Conservation (phyloP, 257 asterid genomes). For the Solanum etuberosum region DNA sequence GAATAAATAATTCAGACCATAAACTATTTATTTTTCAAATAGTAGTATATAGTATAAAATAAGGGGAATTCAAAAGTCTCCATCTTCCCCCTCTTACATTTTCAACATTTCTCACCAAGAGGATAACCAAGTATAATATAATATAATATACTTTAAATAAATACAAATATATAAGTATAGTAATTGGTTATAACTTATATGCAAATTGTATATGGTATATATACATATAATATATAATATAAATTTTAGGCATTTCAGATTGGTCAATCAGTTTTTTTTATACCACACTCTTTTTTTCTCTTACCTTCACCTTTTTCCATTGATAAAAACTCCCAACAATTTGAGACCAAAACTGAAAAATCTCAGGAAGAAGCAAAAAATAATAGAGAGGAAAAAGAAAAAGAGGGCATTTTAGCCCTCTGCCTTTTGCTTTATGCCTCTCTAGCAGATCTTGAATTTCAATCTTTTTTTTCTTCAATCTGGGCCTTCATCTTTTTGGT, state of each 20-base stretch:
- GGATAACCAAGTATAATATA: conserved; percentile 15
- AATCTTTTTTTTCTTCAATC: conserved; percentile 8
- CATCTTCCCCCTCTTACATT: conserved; percentile 16
- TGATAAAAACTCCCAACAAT: conserved; percentile 7
- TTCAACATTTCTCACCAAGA: conserved; percentile 25
- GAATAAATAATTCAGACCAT: too few relatives aligned
- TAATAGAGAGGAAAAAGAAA: conserved; percentile 16
- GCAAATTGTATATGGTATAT: background rate
- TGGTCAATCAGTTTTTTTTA: background rate
- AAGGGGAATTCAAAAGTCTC: conserved; percentile 6
- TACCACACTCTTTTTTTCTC: conserved; percentile 5
- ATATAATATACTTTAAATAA: too few relatives aligned
- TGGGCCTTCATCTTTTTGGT: conserved; percentile 19
- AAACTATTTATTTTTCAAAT: background rate
- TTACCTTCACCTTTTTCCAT: conserved; percentile 13
- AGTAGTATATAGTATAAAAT: background rate
- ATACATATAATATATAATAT: conserved; percentile 1
- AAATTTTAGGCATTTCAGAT: background rate
- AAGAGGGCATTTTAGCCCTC: conserved; percentile 46
- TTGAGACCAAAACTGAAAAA: conserved; percentile 23
- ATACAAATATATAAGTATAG: background rate
- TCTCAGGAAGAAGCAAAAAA: conserved; percentile 22
- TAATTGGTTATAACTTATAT: background rate
- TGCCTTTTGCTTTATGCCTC: conserved; percentile 29
- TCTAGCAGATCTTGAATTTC: conserved; percentile 45